These are phyloP conservation scores for Aspergillus hortae DNA, from an alignment of 2,329 filamentous ascomycete genomes.

Conservation along the genomic window DNA sequence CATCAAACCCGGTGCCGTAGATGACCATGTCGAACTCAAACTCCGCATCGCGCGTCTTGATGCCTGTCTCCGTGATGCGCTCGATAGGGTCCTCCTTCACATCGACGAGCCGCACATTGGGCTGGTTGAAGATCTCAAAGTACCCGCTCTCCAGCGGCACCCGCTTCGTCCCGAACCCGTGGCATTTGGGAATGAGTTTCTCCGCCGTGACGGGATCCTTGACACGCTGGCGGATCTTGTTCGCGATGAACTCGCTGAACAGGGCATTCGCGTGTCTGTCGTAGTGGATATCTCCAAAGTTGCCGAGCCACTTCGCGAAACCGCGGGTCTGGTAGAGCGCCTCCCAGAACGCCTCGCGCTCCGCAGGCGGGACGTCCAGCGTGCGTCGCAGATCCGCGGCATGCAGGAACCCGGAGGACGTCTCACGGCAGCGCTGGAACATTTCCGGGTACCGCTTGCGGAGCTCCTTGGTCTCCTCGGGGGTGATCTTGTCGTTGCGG, in stretches of 20 bases:
- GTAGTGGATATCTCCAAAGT: constrained; percentile 52
- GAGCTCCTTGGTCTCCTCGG: constrained; percentile 13
- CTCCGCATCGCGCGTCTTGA: constrained; percentile 35
- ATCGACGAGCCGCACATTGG: constrained; percentile 36
- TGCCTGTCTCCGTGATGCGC: constrained; percentile 26
- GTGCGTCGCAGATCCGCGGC: neutral
- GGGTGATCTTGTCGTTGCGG: constrained; percentile 15
- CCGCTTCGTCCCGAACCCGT: constrained; percentile 56
- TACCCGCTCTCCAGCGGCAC: constrained; percentile 49
- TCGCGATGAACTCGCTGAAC: constrained; percentile 55
- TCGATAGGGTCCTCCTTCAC: constrained; percentile 15
- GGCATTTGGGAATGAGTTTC: constrained; percentile 51
- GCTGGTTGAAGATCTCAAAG: constrained; percentile 49
- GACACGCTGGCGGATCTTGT: constrained; percentile 51
- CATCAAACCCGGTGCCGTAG: constrained; percentile 46
- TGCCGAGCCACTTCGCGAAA: constrained; percentile 16
- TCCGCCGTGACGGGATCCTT: constrained; percentile 49
- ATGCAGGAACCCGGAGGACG: constrained; percentile 14
- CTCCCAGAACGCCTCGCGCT: constrained; percentile 15
- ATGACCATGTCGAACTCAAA: constrained; percentile 43
- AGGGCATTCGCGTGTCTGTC: constrained; percentile 49
- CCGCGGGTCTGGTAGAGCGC: constrained; percentile 15
- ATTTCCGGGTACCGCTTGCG: constrained; percentile 12
- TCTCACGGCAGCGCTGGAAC: constrained; percentile 11
- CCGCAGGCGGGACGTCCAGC: constrained; percentile 6